Evolutionary conservation across 2,329 filamentous ascomycete species (phyloP), one percentile per base, ranked within the genome.

Genomic region (Phoma sp.): DNA sequence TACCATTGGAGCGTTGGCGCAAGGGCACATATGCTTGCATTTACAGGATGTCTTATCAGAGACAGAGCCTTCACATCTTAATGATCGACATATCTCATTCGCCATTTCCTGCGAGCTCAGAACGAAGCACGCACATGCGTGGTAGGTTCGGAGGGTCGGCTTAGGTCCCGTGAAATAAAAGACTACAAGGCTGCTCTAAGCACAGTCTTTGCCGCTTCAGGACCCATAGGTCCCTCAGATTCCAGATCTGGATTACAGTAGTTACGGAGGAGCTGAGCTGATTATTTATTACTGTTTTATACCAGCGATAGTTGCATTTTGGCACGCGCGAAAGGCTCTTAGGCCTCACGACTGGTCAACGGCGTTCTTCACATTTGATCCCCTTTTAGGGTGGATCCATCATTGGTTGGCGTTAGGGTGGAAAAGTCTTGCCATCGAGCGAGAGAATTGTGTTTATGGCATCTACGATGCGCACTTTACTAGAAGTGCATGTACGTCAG

Each of bases 241-340:
- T 7, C 7, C 47, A 36, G 30, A 9, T 9, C 10, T 26, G 26
- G 43, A 36, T 30, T 34, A 32, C 28, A 26, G 25, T 14, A 17
- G 17, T 12, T 55, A 46, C 23, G 11, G 33, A 23, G 5, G 28
- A 40, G n/a, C 10, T 26, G 45, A 30, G 18, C n/a, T 57, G 42
- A 53, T 50, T 37, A 53, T 50, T 37, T 47, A 57, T 56, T 58
- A 55, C 65, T 65, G 61, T 60, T 55, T 62, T 65, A 61, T 67
- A 69, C 61, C 63, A 70, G 62, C 61, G 64, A 53, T 36, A 49
- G 60, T 68, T 69, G 68, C 68, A 73, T 71, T 66, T 64, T 69
- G 67, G 67, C 69, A 68, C 53, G 55, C 46, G 45, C 43, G 51
- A 52, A 55, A 49, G 66, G 66, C 65, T 72, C 56, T 59, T 45